Conservation (phyloP, 2,329 filamentous ascomycete species). For the Bipolaris sorokiniana region DNA sequence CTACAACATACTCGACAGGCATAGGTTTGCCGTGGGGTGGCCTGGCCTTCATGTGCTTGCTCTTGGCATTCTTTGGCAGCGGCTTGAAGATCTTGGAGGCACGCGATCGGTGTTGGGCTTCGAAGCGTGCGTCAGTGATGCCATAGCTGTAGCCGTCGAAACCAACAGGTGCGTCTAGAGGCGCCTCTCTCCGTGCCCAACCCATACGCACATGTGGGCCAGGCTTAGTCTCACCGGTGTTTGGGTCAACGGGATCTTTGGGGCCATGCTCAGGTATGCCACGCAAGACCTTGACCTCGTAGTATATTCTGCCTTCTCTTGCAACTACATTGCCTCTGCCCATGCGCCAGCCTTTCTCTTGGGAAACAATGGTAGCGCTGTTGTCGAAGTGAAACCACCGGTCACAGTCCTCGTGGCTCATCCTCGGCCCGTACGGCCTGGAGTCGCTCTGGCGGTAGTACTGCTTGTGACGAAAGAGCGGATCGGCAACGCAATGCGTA, state of each 20-base stretch:
- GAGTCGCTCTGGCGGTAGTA: slow-evolving; percentile 91
- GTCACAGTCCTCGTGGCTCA: slow-evolving; percentile 92
- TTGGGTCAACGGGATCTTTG: slow-evolving; percentile 44
- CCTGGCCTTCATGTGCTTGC: slow-evolving; percentile 49
- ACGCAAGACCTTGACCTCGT: slow-evolving; percentile 86
- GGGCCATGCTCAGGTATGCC: slow-evolving; percentile 65
- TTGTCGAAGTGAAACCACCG: slow-evolving; percentile 81
- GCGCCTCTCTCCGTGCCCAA: slow-evolving; percentile 81
- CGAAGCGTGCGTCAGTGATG: slow-evolving; percentile 84
- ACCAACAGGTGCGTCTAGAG: slow-evolving; percentile 80
- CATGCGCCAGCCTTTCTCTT: slow-evolving; percentile 91
- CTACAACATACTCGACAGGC: slow-evolving; percentile 59
- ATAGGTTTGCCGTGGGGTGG: slow-evolving; percentile 44
- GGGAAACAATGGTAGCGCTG: slow-evolving; percentile 78
- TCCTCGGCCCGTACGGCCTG: slow-evolving; percentile 78
- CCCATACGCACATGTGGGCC: slow-evolving; percentile 76
- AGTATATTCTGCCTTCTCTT: slow-evolving; percentile 89
- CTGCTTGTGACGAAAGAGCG: slow-evolving; percentile 81
- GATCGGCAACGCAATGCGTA: slow-evolving; percentile 87
- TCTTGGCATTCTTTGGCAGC: slow-evolving; percentile 47
- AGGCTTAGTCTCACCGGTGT: slow-evolving; percentile 55
- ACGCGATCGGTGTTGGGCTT: slow-evolving; percentile 91
- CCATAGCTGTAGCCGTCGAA: slow-evolving; percentile 95
- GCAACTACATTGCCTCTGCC: slow-evolving; percentile 88
- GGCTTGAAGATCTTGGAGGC: slow-evolving; percentile 79